Evolutionary conservation across 2,329 filamentous ascomycete species (phyloP), one percentile per base, ranked within the genome.

Genomic region (Aspergillus uvarum): DNA sequence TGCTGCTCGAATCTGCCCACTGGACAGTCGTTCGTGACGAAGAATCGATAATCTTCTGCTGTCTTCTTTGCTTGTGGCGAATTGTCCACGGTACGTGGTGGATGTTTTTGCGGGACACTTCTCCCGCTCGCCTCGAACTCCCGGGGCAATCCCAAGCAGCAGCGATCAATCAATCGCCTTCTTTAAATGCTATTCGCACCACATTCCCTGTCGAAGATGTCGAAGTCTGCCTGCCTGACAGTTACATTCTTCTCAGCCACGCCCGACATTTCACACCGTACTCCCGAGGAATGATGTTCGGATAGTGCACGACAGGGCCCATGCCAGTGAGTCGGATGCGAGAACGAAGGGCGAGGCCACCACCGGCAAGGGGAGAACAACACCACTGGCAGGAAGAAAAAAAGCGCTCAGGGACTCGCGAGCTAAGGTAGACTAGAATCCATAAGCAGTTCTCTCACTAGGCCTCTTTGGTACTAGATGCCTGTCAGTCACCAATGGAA

Each of bases 401-500:
- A 14, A 35, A 26, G 7, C 7, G 26, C 26, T 54, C 52, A 54
- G 31, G 31, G 42, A 22, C 44, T 42, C 42, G 22, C 26, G n/a
- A 16, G 32, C 19, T n/a, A 19, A 26, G 26, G 26, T 26, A 26
- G 26, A 26, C 26, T 8, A 26, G 26, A 26, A 26, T 26, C 26
- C 7, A 7, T 26, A 26, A 26, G 8, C 26, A 26, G 16, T 42
- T 32, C 32, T 22, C 52, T 21, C 24, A 21, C 38, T 54, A 47
- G 42, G n/a, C 38, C 52, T 47, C 47, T 54, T 47, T 54, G 16
- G 47, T 54, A 38, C 52, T 54, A 29, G 52, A 22, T 54, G 12
- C n/a, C 38, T 29, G 10, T 55, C 5, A 5, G 29, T 26, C 24
- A 16, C 53, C 53, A 55, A 55, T 55, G 38, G 24, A 31, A 47